These are phyloP conservation scores for Suillus decipiens DNA, from an alignment of 768 basidiomycete genomes.

Conservation along the genomic window DNA sequence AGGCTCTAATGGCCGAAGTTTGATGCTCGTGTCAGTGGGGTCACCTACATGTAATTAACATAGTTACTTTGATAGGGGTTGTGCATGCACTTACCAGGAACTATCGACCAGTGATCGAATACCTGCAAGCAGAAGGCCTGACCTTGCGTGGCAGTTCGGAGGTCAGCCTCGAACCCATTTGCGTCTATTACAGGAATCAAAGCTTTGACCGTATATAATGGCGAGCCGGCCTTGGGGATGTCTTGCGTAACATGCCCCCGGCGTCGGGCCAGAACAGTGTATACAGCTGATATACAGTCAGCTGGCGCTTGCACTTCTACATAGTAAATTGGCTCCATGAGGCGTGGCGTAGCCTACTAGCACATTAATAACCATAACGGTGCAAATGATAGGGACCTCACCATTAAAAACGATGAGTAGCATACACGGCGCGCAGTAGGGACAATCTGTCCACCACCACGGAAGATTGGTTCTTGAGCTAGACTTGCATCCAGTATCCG, in stretches of 20 bases:
- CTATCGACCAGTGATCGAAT: slow-evolving; percentile 98
- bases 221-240: slow-evolving; percentile 96
- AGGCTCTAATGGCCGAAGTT: slow-evolving; percentile 93
- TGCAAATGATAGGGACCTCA: slow-evolving; percentile 39
- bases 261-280: slow-evolving; percentile 96
- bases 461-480: slow-evolving; percentile 95
- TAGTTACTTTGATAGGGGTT: neutral
- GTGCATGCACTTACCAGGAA: slow-evolving; percentile 69
- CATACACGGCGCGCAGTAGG: slow-evolving; percentile 98
- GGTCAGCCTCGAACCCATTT: slow-evolving; percentile 97
- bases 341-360: slow-evolving; percentile 84
- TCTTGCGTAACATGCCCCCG: slow-evolving; percentile 99
- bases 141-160: slow-evolving; percentile 96
- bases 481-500: slow-evolving; percentile 89
- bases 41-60: slow-evolving; percentile 59
- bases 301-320: slow-evolving; percentile 99
- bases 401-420: slow-evolving; percentile 99
- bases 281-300: slow-evolving; percentile 98
- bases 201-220: slow-evolving; percentile 97
- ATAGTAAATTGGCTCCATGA: slow-evolving; percentile 98
- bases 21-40: slow-evolving; percentile 96
- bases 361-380: slow-evolving; percentile 6
- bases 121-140: slow-evolving; percentile 98
- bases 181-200: slow-evolving; percentile 98
- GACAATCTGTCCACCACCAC: slow-evolving; percentile 97